phyloP scores from a whole-genome alignment of 768 basidiomycete species.

The Lactifluus subvellereus region DNA sequence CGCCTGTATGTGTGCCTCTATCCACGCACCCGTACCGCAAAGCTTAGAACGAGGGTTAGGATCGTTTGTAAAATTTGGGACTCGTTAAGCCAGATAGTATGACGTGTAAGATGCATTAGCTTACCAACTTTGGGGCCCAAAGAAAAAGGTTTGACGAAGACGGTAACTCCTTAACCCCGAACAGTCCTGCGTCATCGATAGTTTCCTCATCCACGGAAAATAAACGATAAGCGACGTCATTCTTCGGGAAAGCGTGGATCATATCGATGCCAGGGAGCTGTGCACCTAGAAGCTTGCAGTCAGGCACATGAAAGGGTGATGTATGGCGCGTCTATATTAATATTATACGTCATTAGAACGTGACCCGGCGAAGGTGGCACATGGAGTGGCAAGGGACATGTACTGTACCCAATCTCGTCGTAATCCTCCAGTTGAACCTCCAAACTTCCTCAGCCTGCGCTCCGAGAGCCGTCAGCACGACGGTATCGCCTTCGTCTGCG shows the following conservation, averaged over 20 bases:
- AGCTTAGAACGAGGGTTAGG: too few relatives aligned
- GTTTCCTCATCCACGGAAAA: background rate
- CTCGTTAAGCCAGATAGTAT: too few relatives aligned
- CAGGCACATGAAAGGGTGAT: background rate
- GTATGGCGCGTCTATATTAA: background rate
- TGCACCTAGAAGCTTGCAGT: background rate
- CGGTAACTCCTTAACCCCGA: background rate
- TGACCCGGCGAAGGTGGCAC: background rate
- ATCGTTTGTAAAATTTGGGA: too few relatives aligned
- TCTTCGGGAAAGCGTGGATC: background rate
- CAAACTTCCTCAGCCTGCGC: slow-evolving; percentile 24
- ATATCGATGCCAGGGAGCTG: background rate
- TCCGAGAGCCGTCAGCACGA: slow-evolving; percentile 26
- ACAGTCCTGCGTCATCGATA: background rate
- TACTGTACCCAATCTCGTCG: background rate
- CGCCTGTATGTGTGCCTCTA: background rate
- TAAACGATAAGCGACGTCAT: background rate
- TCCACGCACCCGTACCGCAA: too few relatives aligned
- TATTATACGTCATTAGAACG: background rate
- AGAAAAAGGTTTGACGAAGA: background rate
- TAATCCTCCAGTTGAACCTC: slow-evolving; percentile 29
- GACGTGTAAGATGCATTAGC: background rate
- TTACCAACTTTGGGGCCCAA: background rate
- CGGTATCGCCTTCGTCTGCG: slow-evolving; percentile 51
- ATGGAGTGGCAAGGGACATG: background rate